Percentiles rank a stretch among this genome's conserved stretches.
These are phyloP conservation scores for Alnus rubra DNA, from an alignment of 306 rosid species.

Conservation along the genomic window DNA sequence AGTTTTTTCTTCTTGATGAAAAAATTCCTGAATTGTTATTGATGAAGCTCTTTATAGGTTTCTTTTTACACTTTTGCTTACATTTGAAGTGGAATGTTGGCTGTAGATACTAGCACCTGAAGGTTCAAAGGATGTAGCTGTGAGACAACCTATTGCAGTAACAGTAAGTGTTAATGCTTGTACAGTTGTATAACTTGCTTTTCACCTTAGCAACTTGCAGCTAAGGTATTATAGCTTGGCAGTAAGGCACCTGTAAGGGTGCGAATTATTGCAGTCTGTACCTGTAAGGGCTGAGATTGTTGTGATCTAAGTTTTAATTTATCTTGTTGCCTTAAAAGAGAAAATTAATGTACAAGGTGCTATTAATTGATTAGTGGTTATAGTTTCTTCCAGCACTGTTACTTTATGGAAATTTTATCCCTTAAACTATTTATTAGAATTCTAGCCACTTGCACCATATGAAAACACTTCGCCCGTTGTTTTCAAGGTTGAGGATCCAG, in stretches of 20 bases:
- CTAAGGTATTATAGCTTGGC: constrained; percentile 3
- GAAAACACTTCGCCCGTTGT: constrained; percentile 31
- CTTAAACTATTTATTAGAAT: constrained; percentile 18
- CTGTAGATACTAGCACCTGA: constrained; percentile 72
- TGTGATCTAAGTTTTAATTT: constrained; percentile 14
- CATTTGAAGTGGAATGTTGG: constrained; percentile 20
- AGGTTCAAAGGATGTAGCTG: constrained; percentile 91
- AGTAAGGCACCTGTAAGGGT: constrained; percentile 14
- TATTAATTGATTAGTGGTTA: constrained; percentile 8
- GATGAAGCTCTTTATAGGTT: constrained; percentile 12
- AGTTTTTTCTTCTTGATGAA: not conserved
- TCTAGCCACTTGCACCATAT: constrained; percentile 27
- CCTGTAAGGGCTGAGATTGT: not conserved
- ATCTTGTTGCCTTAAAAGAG: constrained; percentile 24
- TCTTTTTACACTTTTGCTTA: not conserved
- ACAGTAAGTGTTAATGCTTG: constrained; percentile 64
- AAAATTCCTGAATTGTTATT: not conserved
- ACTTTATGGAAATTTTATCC: constrained; percentile 15
- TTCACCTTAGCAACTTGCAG: constrained; percentile 18
- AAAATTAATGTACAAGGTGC: constrained; percentile 17
- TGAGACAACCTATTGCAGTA: constrained; percentile 93
- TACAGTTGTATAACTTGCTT: constrained; percentile 18
- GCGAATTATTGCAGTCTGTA: not conserved
- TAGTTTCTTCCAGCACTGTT: not conserved
- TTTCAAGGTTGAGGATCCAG: constrained; percentile 79